Base-by-base conservation (phyloP, 2,329 filamentous ascomycete genomes). In the Venturia pyrina region DNA sequence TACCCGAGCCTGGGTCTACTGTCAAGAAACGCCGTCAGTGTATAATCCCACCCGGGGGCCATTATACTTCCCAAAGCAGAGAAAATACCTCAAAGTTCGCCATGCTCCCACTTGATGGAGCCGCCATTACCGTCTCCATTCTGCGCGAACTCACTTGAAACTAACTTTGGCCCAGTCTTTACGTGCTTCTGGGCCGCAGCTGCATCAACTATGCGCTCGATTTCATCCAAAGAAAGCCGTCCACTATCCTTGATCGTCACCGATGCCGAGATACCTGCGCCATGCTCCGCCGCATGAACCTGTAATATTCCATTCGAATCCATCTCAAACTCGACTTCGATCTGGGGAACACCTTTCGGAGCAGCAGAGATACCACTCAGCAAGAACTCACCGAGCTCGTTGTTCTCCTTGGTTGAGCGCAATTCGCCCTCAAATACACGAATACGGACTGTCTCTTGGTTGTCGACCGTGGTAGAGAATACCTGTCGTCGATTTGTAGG, bases 341-440 rank as follows among this genome's bases (percentile, higher is more conserved):
- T 67, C 17, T 68, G 57, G 5, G 66, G 57, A 1, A 67, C 63
- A 1, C 69, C 71, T 19, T 59, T 65, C 24, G 63, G 64, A n/a
- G 59, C 48, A 4, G 24, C 57, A 10, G 53, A 59, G 34, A 66
- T 66, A 6, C 56, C 64, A 24, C 19, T 44, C 21, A 66, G 64
- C 24, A 61, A 24, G 32, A 66, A 62, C 28, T 62, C 37, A 24
- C 64, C 64, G 5, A 66, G 61, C 5, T 61, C 44, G 15, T 17
- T 62, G 34, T 62, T 63, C n/a, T 66, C 64, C 21, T 46, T 32
- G 17, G 59, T 62, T 17, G 34, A 43, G 24, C 37, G n/a, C 15
- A 5, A 43, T 32, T 66, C 64, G 17, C 64, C 64, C 17, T 66
- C 64, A 34, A 44, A 66, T 24, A 66, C 32, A 19, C 43, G 37